These are phyloP conservation scores for Pestalotiopsis sp. DNA, from an alignment of 2,329 filamentous ascomycete species.

Conservation along the genomic window DNA sequence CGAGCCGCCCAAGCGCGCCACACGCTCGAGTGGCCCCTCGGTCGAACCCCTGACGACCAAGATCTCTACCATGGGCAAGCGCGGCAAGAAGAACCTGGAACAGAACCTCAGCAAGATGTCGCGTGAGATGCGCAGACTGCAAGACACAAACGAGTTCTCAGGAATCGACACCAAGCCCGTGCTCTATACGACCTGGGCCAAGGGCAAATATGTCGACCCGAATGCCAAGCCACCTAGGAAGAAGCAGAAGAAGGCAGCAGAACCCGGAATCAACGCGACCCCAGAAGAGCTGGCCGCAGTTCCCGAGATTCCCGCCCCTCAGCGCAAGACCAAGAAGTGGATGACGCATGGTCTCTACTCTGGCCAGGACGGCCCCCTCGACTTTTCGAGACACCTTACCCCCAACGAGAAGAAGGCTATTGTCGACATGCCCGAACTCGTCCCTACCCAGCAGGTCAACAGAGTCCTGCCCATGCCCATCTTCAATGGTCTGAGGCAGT, in stretches of 20 bases:
- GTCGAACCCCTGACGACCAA: conserved; percentile 48
- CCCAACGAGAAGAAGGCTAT: conserved; percentile 54
- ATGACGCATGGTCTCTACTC: conserved; percentile 83
- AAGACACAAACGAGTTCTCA: conserved; percentile 65
- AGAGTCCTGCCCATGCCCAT: conserved; percentile 73
- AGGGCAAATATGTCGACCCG: conserved; percentile 61
- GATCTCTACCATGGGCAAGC: conserved; percentile 61
- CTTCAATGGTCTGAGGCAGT: conserved; percentile 71
- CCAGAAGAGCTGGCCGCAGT: conserved; percentile 34
- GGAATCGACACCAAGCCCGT: conserved; percentile 62
- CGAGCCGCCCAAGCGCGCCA: conserved; percentile 31
- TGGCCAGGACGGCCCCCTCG: conserved; percentile 67
- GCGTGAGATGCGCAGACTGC: conserved; percentile 61
- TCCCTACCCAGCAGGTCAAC: conserved; percentile 51
- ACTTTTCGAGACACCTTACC: conserved; percentile 51
- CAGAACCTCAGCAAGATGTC: conserved; percentile 49
- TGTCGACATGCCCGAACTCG: conserved; percentile 48
- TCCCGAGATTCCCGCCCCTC: conserved; percentile 38
- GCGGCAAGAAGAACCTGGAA: conserved; percentile 56
- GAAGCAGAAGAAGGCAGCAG: conserved; percentile 34
- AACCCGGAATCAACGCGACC: conserved; percentile 34
- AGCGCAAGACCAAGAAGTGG: conserved; percentile 71
- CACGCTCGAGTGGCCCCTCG: conserved; percentile 46
- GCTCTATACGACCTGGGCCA: conserved; percentile 63
- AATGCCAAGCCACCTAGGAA: conserved; percentile 38